phyloP scores from a whole-genome alignment of 1,139 yeast genomes.

The Taiozyma onychis region DNA sequence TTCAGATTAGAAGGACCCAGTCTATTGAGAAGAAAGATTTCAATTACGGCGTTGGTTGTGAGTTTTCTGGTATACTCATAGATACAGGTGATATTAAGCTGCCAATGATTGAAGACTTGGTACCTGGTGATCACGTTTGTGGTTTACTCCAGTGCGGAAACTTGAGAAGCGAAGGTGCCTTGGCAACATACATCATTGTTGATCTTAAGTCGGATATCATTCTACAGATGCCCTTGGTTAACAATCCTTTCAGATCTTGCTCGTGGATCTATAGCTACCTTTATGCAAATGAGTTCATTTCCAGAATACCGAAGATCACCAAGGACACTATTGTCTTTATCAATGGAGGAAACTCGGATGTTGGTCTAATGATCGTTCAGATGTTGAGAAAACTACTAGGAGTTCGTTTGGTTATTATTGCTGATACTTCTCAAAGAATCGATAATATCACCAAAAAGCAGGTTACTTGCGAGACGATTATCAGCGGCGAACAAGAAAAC shows the following conservation, averaged over 20 bases:
- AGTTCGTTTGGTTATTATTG: not conserved
- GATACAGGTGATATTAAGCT: not conserved
- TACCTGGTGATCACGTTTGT: not conserved
- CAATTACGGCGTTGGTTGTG: not conserved
- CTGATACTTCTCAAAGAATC: not conserved
- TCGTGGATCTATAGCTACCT: not conserved
- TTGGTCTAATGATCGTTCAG: not conserved
- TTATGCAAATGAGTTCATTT: not conserved
- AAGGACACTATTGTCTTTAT: not conserved
- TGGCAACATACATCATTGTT: not conserved
- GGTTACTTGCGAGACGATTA: not conserved
- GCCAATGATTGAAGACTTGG: not conserved
- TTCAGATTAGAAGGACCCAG: not conserved
- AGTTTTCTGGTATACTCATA: not conserved
- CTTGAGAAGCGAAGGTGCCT: not conserved
- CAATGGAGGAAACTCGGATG: not conserved
- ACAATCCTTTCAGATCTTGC: not conserved
- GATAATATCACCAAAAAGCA: not conserved
- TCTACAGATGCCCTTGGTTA: not conserved
- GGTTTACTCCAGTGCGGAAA: not conserved
- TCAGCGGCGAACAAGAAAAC: not conserved
- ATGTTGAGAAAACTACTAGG: not conserved
- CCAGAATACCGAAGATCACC: not conserved
- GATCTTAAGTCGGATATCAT: not conserved
- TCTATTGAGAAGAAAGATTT: not conserved